Percentiles rank a stretch among this genome's conserved stretches.
phyloP scores from a whole-genome alignment of 2,329 filamentous ascomycete species.

The Furcasterigmium sp. region DNA sequence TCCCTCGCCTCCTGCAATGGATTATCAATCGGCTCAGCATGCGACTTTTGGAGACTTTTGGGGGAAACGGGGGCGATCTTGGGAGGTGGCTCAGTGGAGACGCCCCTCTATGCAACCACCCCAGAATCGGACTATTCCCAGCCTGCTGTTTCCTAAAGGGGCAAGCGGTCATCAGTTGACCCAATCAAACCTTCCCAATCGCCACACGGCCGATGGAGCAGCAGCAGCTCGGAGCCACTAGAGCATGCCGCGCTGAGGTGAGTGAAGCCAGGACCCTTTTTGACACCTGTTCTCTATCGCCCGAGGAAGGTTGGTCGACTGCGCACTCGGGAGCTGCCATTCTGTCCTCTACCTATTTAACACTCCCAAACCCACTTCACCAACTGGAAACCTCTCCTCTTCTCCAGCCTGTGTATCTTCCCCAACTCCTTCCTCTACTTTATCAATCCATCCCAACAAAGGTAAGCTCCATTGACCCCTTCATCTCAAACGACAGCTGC shows the following conservation, averaged over 20 bases:
- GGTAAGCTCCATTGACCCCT: no score
- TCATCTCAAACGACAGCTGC: no score
- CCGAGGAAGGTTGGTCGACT: not conserved
- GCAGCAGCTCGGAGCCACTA: not conserved
- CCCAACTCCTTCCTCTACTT: not conserved
- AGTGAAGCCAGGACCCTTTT: conserved; percentile 1
- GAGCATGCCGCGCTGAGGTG: not conserved
- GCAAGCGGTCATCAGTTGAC: not conserved
- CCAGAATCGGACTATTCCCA: not conserved
- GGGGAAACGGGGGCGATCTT: no score
- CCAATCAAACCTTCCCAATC: not conserved
- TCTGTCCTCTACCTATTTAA: not conserved
- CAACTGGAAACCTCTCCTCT: not conserved
- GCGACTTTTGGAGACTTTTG: no score
- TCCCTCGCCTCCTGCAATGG: no score
- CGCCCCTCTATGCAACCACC: not conserved
- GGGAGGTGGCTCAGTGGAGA: not conserved
- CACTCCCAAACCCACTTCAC: not conserved
- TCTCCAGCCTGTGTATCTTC: not conserved
- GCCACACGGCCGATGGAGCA: not conserved
- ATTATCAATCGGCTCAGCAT: not conserved
- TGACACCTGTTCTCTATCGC: conserved; percentile 1
- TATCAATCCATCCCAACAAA: not conserved
- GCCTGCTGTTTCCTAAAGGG: not conserved
- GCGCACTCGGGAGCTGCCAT: not conserved